Evolutionary conservation across 192 early-diverging fungal species (phyloP).

Genomic region (Linderina pennispora): DNA sequence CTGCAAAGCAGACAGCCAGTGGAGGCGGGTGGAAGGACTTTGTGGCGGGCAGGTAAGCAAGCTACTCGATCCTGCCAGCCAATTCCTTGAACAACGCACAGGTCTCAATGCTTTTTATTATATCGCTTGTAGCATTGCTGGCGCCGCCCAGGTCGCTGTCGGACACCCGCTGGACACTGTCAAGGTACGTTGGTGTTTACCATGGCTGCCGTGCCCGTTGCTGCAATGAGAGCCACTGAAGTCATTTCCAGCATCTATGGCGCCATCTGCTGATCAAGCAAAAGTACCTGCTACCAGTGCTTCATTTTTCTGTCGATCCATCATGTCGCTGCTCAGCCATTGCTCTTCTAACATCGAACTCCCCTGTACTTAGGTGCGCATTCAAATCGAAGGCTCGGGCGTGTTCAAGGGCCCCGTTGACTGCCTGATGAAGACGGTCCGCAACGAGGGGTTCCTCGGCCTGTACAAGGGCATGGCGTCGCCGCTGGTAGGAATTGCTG

Average conservation of each 20-base stretch:
- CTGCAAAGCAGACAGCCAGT: no score
- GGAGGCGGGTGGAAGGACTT: constrained; percentile 51
- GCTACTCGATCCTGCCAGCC: neutral
- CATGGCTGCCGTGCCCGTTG: no score
- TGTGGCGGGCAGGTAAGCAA: constrained; percentile 55
- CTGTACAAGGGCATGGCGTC: constrained; percentile 87
- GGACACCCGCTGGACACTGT: constrained; percentile 86
- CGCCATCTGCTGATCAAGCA: constrained; percentile 7
- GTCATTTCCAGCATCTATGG: constrained; percentile 3
- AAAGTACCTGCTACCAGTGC: neutral
- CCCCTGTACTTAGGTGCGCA: constrained; percentile 50
- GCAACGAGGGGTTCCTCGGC: constrained; percentile 69
- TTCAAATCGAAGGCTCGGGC: constrained; percentile 55
- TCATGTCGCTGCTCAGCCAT: no score
- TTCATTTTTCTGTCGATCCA: no score
- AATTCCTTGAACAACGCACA: neutral
- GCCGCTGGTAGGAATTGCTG: constrained; percentile 72
- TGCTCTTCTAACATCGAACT: no score
- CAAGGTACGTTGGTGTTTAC: constrained; percentile 45
- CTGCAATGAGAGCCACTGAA: no score
- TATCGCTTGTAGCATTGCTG: constrained; percentile 48
- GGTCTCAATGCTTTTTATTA: neutral
- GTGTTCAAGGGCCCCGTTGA: constrained; percentile 70
- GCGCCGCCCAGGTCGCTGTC: constrained; percentile 56
- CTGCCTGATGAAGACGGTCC: constrained; percentile 75